Evolutionary conservation across 306 rosid species (phyloP).

Genomic region (Cicer pinnatifidum): DNA sequence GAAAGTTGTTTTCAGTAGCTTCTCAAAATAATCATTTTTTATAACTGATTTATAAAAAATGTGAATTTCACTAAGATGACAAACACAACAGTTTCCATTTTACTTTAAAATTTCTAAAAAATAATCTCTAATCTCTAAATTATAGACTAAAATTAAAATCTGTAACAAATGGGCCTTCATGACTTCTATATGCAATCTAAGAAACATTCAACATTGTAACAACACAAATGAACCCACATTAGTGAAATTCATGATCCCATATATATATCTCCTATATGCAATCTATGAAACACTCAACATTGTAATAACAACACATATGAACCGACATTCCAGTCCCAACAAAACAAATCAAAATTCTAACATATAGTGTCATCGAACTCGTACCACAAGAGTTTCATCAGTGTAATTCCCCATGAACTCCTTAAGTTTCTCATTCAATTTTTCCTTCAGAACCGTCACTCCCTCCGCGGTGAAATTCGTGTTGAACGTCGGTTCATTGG

Average conservation of each 20-base stretch:
- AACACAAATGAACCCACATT: not conserved
- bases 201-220: not conserved
- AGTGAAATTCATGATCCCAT: too few species aligned
- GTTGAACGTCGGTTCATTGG: slow-evolving; percentile 65
- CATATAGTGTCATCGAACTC: slow-evolving; percentile 37
- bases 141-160: too few species aligned
- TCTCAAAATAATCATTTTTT: too few species aligned
- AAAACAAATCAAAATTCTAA: slow-evolving; percentile 22
- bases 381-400: slow-evolving; percentile 94
- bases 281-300: not conserved
- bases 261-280: too few species aligned
- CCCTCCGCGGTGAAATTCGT: slow-evolving; percentile 66
- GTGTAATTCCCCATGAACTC: slow-evolving; percentile 94
- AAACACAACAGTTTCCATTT: too few species aligned
- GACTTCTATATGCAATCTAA: not conserved
- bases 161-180: too few species aligned
- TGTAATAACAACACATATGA: not conserved
- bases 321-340: not conserved
- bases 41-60: too few species aligned
- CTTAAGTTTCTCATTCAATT: slow-evolving; percentile 77
- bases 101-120: too few species aligned
- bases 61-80: too few species aligned
- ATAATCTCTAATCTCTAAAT: too few species aligned
- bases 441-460: slow-evolving; percentile 58
- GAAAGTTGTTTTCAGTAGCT: too few species aligned